These are phyloP conservation scores for Gyromitra esculenta DNA, from an alignment of 2,329 filamentous ascomycete genomes.

Conservation along the genomic window DNA sequence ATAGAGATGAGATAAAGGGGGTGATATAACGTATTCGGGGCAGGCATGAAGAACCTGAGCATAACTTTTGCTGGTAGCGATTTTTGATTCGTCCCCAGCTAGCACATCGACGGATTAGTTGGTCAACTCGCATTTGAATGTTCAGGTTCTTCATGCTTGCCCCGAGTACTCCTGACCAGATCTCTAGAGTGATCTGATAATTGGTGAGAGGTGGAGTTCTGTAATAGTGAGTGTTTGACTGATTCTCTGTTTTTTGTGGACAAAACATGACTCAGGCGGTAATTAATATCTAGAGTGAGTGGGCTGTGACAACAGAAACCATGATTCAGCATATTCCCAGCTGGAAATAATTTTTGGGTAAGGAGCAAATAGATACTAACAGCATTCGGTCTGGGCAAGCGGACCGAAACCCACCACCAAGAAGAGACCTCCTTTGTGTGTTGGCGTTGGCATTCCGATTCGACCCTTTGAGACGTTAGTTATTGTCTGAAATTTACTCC, in stretches of 20 bases:
- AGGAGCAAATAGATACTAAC: background rate
- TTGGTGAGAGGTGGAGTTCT: background rate
- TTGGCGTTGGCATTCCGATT: background rate
- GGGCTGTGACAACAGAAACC: background rate
- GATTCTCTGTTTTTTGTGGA: background rate
- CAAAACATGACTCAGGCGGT: background rate
- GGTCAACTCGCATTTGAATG: too few species aligned
- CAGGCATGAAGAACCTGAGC: too few species aligned
- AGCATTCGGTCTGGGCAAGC: background rate
- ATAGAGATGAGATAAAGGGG: background rate
- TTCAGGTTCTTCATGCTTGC: too few species aligned
- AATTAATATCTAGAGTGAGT: constrained; percentile 1
- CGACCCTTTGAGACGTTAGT: background rate
- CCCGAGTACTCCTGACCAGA: background rate
- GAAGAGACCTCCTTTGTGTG: background rate
- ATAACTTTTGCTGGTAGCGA: too few species aligned
- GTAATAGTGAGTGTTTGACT: background rate
- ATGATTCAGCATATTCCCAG: background rate
- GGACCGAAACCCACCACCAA: background rate
- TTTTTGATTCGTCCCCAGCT: too few species aligned
- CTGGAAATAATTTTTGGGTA: background rate
- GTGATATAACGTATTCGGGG: background rate
- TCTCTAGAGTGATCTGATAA: background rate
- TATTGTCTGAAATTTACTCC: background rate
- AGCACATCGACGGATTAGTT: too few species aligned